phyloP scores from a whole-genome alignment of 495 filamentous ascomycete genomes.

The Xylaria palmicola region DNA sequence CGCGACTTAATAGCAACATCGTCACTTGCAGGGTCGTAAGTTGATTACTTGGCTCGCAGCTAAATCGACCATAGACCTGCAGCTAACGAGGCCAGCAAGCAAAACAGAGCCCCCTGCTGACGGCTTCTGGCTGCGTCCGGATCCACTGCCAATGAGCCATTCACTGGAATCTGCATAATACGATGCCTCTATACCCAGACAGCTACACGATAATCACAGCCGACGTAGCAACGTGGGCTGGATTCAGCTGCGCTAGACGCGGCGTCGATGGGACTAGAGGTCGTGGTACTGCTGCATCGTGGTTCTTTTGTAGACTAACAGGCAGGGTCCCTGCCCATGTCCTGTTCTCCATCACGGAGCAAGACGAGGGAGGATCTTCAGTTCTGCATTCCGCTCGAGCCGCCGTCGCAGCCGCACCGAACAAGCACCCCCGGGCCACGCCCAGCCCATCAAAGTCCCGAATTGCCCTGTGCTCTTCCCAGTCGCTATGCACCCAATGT shows the following conservation, averaged over 20 bases:
- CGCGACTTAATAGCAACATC: conserved; percentile 3
- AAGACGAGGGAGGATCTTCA: background rate
- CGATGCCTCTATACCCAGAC: background rate
- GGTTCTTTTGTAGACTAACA: background rate
- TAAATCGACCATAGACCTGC: conserved; percentile 1
- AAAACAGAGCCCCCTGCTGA: no score
- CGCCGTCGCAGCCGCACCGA: background rate
- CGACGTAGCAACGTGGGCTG: background rate
- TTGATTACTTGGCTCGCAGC: conserved; percentile 1
- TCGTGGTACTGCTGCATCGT: background rate
- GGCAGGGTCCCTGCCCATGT: background rate
- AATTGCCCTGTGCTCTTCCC: no score
- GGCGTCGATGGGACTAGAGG: background rate
- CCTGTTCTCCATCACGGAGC: background rate
- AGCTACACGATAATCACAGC: background rate
- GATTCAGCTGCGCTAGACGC: conserved; percentile 1
- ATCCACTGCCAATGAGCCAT: background rate
- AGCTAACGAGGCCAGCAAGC: conserved; percentile 11
- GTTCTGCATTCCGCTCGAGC: background rate
- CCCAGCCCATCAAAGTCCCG: background rate
- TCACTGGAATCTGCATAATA: background rate
- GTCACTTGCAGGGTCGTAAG: background rate
- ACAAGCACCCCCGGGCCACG: background rate
- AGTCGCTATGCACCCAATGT: no score
- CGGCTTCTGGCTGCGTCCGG: background rate